Base-by-base conservation (phyloP, 1,284 basidiomycete species). In the Moesziomyces parantarcticus region DNA sequence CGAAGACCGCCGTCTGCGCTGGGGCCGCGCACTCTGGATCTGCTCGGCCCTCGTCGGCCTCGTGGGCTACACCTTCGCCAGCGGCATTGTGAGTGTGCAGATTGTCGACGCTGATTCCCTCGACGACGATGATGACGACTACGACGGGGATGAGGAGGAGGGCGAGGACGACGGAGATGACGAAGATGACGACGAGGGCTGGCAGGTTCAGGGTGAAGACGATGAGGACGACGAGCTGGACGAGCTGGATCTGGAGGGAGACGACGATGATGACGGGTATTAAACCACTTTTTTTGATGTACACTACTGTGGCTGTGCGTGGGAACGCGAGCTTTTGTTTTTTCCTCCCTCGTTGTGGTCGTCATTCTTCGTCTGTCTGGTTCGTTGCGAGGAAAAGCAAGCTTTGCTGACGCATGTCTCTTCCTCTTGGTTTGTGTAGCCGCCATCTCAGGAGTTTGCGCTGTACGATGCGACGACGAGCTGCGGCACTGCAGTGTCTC, bases 81-180 rank as follows among this genome's bases (percentile, higher is more conserved):
- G 72, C 40, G 78, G 78, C 40, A 70, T 80, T 64, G 70, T 80
- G 58, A 75, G 68, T 63, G 68, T 80, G 29, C 58, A 70, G 46
- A 57, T 59, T 16, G 58, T 57, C 20, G 64, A 69, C 18, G 36
- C 42, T 11, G 58, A 57, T 20, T 53, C 51, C 14, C 25, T 23
- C 8, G 55, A 36, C 8, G 50, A 32, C 10, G 32, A 44, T 3
- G 68, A 63, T 9, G 36, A 22, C n/a, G 41, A n/a, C 22, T 49
- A 50, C 11, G 67, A 52, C 3, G 65, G 52, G 18, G 47, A 58
- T 4, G 51, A 56, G 44, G 55, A 59, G 18, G 58, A 59, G 11
- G 68, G 55, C 5, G 64, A 50, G 3, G 60, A 59, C 1, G 63
- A 54, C 6, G 62, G 58, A 1, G 57, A 68, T 1, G 72, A 64